phyloP scores from a whole-genome alignment of 768 basidiomycete species.

The Phaeotremella fagi region DNA sequence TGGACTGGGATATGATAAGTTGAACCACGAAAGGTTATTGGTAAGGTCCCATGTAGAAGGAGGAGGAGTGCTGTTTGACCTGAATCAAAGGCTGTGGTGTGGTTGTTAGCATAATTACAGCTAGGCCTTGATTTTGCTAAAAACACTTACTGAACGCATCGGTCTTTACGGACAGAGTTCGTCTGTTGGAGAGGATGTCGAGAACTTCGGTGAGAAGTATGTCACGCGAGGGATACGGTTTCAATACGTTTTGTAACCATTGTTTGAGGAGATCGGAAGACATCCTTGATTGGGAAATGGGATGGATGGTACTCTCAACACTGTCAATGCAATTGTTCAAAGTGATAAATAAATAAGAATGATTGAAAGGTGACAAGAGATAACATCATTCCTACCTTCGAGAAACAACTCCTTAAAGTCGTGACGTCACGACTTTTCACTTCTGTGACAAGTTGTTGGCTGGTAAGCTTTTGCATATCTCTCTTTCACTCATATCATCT shows the following conservation, averaged over 20 bases:
- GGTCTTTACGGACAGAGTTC: constrained; percentile 46
- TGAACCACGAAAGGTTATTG: constrained; percentile 68
- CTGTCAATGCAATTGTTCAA: background rate
- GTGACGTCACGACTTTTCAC: constrained; percentile 11
- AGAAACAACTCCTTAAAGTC: constrained; percentile 2
- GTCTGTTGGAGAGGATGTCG: constrained; percentile 26
- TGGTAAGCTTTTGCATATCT: background rate
- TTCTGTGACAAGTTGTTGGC: background rate
- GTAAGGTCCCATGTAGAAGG: constrained; percentile 83
- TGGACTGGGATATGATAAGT: constrained; percentile 92
- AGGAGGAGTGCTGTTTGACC: constrained; percentile 88
- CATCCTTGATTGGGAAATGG: constrained; percentile 11
- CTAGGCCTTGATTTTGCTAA: background rate
- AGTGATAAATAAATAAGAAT: background rate
- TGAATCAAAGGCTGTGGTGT: constrained; percentile 76
- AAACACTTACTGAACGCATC: constrained; percentile 48
- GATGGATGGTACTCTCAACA: too few species aligned
- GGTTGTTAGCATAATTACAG: too few species aligned
- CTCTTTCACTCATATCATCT: background rate
- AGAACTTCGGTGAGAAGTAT: constrained; percentile 36
- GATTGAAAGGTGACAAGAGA: background rate
- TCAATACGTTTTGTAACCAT: constrained; percentile 43
- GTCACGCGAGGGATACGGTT: constrained; percentile 42
- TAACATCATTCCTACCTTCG: background rate
- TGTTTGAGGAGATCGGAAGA: constrained; percentile 35